phyloP scores from a whole-genome alignment of 495 filamentous ascomycete species.

The Platismatia glauca region DNA sequence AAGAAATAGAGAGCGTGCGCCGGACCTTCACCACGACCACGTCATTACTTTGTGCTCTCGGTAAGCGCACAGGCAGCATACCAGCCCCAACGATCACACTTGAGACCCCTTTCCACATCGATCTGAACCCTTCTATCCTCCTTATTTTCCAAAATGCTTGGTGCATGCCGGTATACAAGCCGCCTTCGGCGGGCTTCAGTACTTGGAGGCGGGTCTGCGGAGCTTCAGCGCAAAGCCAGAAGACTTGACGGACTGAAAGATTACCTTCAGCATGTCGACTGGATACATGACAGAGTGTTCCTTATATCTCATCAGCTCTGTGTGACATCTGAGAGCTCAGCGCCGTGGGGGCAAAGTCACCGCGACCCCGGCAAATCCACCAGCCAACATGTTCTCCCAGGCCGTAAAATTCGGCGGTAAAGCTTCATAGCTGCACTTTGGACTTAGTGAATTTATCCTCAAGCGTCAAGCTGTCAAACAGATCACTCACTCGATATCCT shows the following conservation, averaged over 20 bases:
- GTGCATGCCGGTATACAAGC: slow-evolving; percentile 82
- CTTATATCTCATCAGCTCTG: slow-evolving; percentile 27
- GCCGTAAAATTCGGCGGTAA: slow-evolving; percentile 62
- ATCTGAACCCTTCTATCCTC: slow-evolving; percentile 75
- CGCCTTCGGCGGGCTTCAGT: slow-evolving; percentile 74
- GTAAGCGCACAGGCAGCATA: slow-evolving; percentile 32
- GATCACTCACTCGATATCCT: slow-evolving; percentile 28
- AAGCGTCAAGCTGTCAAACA: not conserved
- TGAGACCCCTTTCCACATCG: slow-evolving; percentile 92
- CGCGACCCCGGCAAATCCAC: slow-evolving; percentile 94
- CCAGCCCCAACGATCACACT: slow-evolving; percentile 94
- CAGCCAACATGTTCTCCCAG: slow-evolving; percentile 75
- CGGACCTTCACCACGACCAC: slow-evolving; percentile 54
- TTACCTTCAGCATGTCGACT: slow-evolving; percentile 93
- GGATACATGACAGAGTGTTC: slow-evolving; percentile 98
- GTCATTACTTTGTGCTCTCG: slow-evolving; percentile 26
- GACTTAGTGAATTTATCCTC: not conserved
- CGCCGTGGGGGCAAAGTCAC: slow-evolving; percentile 42
- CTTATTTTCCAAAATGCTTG: slow-evolving; percentile 90
- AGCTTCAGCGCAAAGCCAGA: slow-evolving; percentile 14
- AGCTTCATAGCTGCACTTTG: slow-evolving; percentile 50
- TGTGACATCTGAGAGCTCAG: slow-evolving; percentile 12
- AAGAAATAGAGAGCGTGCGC: slow-evolving; percentile 98
- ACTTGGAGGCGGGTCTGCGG: slow-evolving; percentile 93
- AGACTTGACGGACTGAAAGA: slow-evolving; percentile 18